Conservation (phyloP, 768 basidiomycete genomes). For the Boletus barrowsii region DNA sequence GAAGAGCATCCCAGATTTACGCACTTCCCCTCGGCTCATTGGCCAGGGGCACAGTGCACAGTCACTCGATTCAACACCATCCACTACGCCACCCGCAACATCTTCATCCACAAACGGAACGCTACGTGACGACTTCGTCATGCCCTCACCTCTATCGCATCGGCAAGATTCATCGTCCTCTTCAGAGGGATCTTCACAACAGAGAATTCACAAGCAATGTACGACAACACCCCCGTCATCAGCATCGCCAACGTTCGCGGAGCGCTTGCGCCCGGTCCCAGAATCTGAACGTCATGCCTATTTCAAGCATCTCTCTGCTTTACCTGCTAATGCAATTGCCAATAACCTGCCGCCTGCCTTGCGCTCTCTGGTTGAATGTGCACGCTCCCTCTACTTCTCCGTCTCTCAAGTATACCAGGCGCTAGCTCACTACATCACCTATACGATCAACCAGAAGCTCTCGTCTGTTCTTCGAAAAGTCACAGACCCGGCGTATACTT, state of each 20-base stretch:
- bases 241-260: constrained; percentile 40
- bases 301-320: constrained; percentile 85
- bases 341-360: constrained; percentile 70
- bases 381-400: constrained; percentile 89
- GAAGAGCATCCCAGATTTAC: constrained; percentile 86
- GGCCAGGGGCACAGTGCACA: constrained; percentile 22
- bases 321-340: constrained; percentile 58
- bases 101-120: constrained; percentile 13
- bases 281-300: constrained; percentile 87
- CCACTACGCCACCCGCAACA: constrained; percentile 3
- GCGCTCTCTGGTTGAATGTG: constrained; percentile 74
- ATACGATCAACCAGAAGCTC: constrained; percentile 78
- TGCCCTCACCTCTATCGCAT: constrained; percentile 39
- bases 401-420: constrained; percentile 89
- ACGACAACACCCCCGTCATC: constrained; percentile 31
- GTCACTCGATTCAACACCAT: constrained; percentile 24
- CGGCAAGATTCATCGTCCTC: constrained; percentile 47
- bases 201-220: constrained; percentile 21
- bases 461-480: constrained; percentile 80
- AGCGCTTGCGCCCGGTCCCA: constrained; percentile 40
- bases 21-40: constrained; percentile 45
- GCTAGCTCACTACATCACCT: constrained; percentile 81
- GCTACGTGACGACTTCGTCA: constrained; percentile 30
- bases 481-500: constrained; percentile 77
- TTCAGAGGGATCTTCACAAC: constrained; percentile 28